phyloP scores from a whole-genome alignment of 2,329 filamentous ascomycete species.

The Fusarium bactridioides region DNA sequence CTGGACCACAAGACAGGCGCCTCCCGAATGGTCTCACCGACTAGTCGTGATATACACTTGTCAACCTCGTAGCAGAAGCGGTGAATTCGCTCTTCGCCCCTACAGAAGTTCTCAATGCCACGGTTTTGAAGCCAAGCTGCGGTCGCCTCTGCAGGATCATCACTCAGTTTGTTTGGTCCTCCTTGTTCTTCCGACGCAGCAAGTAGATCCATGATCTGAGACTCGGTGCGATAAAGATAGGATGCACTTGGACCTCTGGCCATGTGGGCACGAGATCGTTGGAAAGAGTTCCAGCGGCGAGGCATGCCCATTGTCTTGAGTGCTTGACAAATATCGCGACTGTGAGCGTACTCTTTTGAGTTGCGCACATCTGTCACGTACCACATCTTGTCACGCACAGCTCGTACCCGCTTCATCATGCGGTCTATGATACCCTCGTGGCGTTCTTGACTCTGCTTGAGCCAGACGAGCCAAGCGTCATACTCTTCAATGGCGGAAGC shows the following conservation, averaged over 20 bases:
- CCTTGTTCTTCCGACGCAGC: constrained; percentile 84
- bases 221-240: constrained; percentile 81
- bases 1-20: constrained; percentile 93
- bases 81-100: constrained; percentile 93
- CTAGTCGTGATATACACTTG: constrained; percentile 82
- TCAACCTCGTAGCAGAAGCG: constrained; percentile 91
- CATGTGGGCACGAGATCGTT: constrained; percentile 57
- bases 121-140: constrained; percentile 82
- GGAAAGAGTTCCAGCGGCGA: constrained; percentile 62
- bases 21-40: constrained; percentile 83
- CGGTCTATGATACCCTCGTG: constrained; percentile 77
- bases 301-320: constrained; percentile 87
- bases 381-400: constrained; percentile 97
- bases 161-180: constrained; percentile 93
- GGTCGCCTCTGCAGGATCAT: constrained; percentile 90
- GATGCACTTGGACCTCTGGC: constrained; percentile 60
- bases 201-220: constrained; percentile 86
- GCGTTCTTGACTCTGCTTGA: constrained; percentile 82
- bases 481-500: constrained; percentile 79
- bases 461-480: constrained; percentile 82
- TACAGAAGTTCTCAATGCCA: constrained; percentile 91
- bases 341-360: constrained; percentile 87
- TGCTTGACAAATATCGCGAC: constrained; percentile 83
- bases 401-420: constrained; percentile 76
- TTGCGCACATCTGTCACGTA: constrained; percentile 94